Evolutionary conservation across 345 rosid species (phyloP).

Genomic region (Rhizophora mangle): DNA sequence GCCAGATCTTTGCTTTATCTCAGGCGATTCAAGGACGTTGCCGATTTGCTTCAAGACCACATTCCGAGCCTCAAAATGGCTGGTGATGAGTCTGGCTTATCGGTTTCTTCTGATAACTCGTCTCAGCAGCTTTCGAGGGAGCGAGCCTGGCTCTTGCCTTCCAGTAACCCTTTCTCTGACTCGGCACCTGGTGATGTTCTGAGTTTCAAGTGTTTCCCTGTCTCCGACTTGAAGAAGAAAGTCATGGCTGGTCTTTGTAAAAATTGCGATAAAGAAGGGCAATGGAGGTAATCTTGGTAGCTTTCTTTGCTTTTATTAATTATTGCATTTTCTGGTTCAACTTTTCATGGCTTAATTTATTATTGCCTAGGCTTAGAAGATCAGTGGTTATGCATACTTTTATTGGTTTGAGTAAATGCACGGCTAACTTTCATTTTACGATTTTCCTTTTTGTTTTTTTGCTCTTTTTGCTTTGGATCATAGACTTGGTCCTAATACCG

Average conservation of each 20-base stretch:
- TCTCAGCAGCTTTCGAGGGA: constrained; percentile 46
- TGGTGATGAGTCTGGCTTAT: constrained; percentile 46
- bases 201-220: constrained; percentile 71
- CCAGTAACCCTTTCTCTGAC: constrained; percentile 8
- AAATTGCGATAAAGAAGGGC: constrained; percentile 75
- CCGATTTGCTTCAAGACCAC: constrained; percentile 80
- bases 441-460: neutral
- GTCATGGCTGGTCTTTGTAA: constrained; percentile 78
- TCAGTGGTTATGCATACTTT: constrained; percentile 5
- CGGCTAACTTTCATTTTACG: neutral
- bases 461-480: neutral
- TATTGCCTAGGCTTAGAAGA: neutral
- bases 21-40: constrained; percentile 67
- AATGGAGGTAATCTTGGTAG: constrained; percentile 68
- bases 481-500: neutral
- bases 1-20: constrained; percentile 71
- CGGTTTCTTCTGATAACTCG: constrained; percentile 48
- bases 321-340: constrained; percentile 5
- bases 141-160: constrained; percentile 52
- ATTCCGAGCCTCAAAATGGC: constrained; percentile 72
- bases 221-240: constrained; percentile 81
- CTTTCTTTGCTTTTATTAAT: neutral
- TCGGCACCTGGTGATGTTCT: constrained; percentile 41
- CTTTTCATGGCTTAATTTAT: constrained; percentile 17
- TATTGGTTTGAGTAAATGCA: constrained; percentile 20